Base-by-base conservation (phyloP, 2,329 filamentous ascomycete genomes). In the Phyllosticta capitalensis region DNA sequence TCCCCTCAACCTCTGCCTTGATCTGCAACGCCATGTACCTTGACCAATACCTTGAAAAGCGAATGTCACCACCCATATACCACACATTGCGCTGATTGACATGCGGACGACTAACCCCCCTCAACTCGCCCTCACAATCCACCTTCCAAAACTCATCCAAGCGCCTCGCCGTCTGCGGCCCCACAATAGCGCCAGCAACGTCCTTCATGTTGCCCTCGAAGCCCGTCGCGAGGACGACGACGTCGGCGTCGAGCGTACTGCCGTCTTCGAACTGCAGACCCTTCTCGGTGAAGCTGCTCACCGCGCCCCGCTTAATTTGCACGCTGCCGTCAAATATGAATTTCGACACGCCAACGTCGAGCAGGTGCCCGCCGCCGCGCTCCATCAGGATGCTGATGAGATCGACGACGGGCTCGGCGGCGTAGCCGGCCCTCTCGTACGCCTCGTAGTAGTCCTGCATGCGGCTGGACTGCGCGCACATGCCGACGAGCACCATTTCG, bases 151-250 rank as follows among this genome's bases (percentile, higher is more conserved):
- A 77, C 58, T 79, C 74, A 5, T 74, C 74, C 21, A 78, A 68
- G 17, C 68, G 64, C 28, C 74, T 69, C 3, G 73, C 73, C 2
- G 77, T 66, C 19, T 75, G 68, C 12, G 73, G 61, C 0, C 77
- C 77, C 22, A 79, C 71, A 9, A 78, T 70, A 19, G 65, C 63
- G 2, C 67, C 63, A 2, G 74, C 73, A 28, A 71, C 69, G 6
- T 71, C 67, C 1, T 75, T 67, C 66, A 78, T 73, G 59, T 78
- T 76, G 10, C 68, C 67, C 60, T 73, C 71, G 63, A 76, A 80
- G 1, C 78, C 78, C 0, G 78, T 80, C 9, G 73, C 71, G 20
- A 78, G 74, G 9, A 81, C 70, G 26, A 80, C 73, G 57, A 78
- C 67, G 58, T 79, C 76, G 2, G 77, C 78, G 4, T 74, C 65